Conservation (phyloP, 192 early-diverging fungal species). For the Linnemannia schmuckeri region DNA sequence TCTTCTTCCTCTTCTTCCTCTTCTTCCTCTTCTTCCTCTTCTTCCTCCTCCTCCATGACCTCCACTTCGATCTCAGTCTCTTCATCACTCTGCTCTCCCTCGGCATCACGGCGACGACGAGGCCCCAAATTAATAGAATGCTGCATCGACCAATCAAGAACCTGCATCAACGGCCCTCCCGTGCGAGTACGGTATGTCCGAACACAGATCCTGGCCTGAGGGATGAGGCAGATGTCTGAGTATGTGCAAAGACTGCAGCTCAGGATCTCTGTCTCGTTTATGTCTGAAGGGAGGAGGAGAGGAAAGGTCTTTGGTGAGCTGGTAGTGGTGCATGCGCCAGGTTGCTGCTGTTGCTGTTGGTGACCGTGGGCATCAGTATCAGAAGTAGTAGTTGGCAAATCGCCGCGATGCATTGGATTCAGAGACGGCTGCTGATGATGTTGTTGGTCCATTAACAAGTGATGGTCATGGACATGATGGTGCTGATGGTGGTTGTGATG, state of each 20-base stretch:
- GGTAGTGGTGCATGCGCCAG: background rate
- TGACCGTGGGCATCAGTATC: background rate
- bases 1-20: too few relatives aligned
- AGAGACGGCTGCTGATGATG: background rate
- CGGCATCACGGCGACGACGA: background rate
- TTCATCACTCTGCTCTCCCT: background rate
- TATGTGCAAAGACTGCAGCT: conserved; percentile 39
- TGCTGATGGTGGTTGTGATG: background rate
- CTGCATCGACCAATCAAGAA: conserved; percentile 26
- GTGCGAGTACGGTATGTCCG: conserved; percentile 14
- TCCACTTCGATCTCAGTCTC: background rate
- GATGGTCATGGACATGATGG: conserved; percentile 12
- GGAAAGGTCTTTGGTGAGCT: background rate
- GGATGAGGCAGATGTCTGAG: conserved; percentile 40
- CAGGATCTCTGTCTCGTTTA: background rate
- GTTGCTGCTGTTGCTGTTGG: background rate
- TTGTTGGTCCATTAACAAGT: background rate
- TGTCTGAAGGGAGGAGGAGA: background rate
- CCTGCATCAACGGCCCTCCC: conserved; percentile 26
- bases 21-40: background rate
- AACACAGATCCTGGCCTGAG: conserved; percentile 26
- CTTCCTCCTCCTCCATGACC: background rate
- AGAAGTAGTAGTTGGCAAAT: too few relatives aligned
- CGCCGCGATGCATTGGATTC: background rate
- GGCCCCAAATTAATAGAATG: conserved; percentile 6